Evolutionary conservation across 192 early-diverging fungal species (phyloP), one percentile per base, ranked within the genome.

Genomic region (Coemansia sp.): DNA sequence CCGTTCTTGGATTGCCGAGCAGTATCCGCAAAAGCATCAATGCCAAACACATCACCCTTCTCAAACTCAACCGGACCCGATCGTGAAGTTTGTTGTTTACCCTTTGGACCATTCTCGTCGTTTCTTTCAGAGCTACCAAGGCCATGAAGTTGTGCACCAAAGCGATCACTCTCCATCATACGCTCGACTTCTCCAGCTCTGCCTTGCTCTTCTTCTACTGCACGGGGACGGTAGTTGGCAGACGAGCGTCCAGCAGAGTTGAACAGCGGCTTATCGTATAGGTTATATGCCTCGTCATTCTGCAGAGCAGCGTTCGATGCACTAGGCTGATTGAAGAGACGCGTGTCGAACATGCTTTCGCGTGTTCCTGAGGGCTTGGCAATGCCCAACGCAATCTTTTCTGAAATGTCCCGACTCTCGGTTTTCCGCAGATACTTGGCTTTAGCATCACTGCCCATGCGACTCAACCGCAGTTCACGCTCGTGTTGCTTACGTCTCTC

Each of bases 201-300:
- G 53, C 84, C 82, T 8, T 88, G 87, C 6, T 85, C 84, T 27
- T 90, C 92, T 3, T 68, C 75, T 11, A 70, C 75, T 22, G 80
- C 75, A 6, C 88, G 88, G 21, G 94, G 95, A 46, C 90, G 84
- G 84, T 99, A 99, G 20, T 94, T 92, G 30, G 85, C 84, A 4
- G 85, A 86, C 10, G 74, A 59, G n/a, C 84, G 80, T 6, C 85
- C 83, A 24, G 87, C 76, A 6, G 88, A 81, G 23, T 68, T 76
- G 72, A 99, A 98, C 61, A 99, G 78, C 25, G 95, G 94, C 78
- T 98, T 98, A 76, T 99, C 97, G 70, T 98, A 99, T 6, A 96
- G 63, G 59, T 89, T 89, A 73, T 98, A 98, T 3, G 91, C 85
- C 69, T 98, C 96, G 51, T 96, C 95, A 46, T 89, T 92, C 54